Evolutionary conservation across 768 basidiomycete species (phyloP).

Genomic region (Albatrellus ellisii): DNA sequence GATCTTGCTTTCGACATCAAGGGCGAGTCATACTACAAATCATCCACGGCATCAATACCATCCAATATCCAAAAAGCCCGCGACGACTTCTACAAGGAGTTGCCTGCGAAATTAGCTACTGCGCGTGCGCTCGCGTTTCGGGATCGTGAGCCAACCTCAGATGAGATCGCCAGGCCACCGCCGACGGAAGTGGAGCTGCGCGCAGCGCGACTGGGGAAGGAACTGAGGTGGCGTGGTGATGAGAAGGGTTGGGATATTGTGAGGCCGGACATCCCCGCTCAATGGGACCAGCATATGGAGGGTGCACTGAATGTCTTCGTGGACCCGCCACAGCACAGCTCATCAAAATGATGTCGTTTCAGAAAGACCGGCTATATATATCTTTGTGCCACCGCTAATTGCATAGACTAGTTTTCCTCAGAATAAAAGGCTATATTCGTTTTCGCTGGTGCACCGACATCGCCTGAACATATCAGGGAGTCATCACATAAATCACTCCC

Average conservation of each 20-base stretch:
- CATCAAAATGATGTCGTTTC: no score
- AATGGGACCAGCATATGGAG: conserved; percentile 69
- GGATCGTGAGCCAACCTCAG: conserved; percentile 73
- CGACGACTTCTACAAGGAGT: conserved; percentile 59
- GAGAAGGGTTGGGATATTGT: conserved; percentile 71
- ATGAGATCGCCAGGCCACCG: conserved; percentile 65
- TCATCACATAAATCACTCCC: no score
- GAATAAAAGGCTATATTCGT: no score
- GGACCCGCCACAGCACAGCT: no score
- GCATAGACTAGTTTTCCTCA: no score
- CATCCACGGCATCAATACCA: conserved; percentile 38
- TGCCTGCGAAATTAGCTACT: conserved; percentile 50
- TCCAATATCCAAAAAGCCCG: conserved; percentile 56
- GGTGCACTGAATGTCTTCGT: conserved; percentile 48
- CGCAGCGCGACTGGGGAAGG: conserved; percentile 81
- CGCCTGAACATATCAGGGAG: no score
- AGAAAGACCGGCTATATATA: no score
- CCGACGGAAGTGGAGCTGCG: conserved; percentile 82
- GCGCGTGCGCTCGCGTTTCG: conserved; percentile 69
- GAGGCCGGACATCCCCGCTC: conserved; percentile 42
- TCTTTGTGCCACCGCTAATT: no score
- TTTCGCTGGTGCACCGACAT: no score
- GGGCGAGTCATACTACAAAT: conserved; percentile 57
- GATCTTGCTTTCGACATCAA: conserved; percentile 69
- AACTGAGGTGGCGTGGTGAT: conserved; percentile 74